Evolutionary conservation across 306 rosid genomes (phyloP).

Genomic region (Glycine tomentella): DNA sequence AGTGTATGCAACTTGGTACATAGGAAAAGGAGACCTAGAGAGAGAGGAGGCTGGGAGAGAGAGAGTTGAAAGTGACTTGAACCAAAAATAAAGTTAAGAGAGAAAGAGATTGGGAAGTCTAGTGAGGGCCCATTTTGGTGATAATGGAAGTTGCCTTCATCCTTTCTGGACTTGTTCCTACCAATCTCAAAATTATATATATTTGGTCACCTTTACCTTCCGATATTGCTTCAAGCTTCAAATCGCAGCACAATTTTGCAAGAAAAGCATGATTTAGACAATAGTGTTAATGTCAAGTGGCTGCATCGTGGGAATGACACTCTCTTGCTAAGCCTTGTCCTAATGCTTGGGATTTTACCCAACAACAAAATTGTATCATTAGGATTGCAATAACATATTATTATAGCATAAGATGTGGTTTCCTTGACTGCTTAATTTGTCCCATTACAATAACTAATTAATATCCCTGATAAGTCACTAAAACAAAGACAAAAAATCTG

Average conservation of each 20-base stretch:
- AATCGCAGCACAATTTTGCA: slow-evolving; percentile 49
- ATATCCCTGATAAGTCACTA: background rate
- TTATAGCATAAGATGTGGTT: slow-evolving; percentile 29
- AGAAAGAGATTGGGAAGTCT: background rate
- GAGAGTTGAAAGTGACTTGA: slow-evolving; percentile 39
- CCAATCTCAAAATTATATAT: slow-evolving; percentile 50
- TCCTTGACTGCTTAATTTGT: slow-evolving; percentile 28
- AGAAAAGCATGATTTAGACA: slow-evolving; percentile 63
- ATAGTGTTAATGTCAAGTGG: slow-evolving; percentile 46
- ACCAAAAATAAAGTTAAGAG: slow-evolving; percentile 33
- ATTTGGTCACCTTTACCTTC: slow-evolving; percentile 47
- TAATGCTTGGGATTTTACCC: slow-evolving; percentile 2
- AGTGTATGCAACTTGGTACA: slow-evolving; percentile 40
- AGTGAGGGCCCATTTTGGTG: slow-evolving; percentile 54
- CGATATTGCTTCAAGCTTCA: slow-evolving; percentile 61
- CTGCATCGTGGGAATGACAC: slow-evolving; percentile 34
- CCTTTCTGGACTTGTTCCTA: slow-evolving; percentile 72
- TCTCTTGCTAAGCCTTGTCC: slow-evolving; percentile 36
- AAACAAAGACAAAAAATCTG: slow-evolving; percentile 7
- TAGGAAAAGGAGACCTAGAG: slow-evolving; percentile 49
- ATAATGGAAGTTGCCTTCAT: slow-evolving; percentile 78
- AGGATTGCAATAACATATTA: slow-evolving; percentile 1
- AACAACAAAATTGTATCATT: background rate
- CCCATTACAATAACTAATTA: slow-evolving; percentile 25
- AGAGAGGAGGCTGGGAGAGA: slow-evolving; percentile 37